Conservation (phyloP, 2,329 filamentous ascomycete species). For the Aspergillus neotritici region DNA sequence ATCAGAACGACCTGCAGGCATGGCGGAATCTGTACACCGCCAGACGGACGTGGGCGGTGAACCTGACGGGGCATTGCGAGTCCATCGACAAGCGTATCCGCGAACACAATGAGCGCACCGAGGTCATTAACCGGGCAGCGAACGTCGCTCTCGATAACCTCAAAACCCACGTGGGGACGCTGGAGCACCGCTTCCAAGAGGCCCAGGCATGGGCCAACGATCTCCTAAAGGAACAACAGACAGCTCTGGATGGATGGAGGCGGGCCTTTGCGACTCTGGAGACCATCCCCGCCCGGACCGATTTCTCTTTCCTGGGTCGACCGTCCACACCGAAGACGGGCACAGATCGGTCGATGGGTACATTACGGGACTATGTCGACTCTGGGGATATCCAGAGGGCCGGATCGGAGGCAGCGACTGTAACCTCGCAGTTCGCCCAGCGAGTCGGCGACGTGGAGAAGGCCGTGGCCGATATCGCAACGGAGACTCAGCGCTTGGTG, state of each 20-base stretch:
- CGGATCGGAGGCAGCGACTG: constrained; percentile 57
- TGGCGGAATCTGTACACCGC: constrained; percentile 84
- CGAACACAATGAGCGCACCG: constrained; percentile 44
- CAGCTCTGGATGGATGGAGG: constrained; percentile 42
- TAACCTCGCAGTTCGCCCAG: constrained; percentile 55
- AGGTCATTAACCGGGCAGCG: constrained; percentile 65
- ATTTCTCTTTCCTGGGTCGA: constrained; percentile 38
- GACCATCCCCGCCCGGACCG: constrained; percentile 39
- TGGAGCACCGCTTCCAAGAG: constrained; percentile 43
- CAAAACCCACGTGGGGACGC: constrained; percentile 42
- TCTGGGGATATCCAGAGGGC: constrained; percentile 66
- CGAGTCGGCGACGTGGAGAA: constrained; percentile 59
- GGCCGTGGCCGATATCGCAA: constrained; percentile 55
- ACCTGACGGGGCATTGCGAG: constrained; percentile 63
- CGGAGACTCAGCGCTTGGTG: constrained; percentile 43
- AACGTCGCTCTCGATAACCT: constrained; percentile 78
- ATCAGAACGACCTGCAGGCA: constrained; percentile 73
- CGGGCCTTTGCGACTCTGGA: constrained; percentile 33
- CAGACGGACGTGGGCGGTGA: constrained; percentile 72
- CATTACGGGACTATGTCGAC: constrained; percentile 71
- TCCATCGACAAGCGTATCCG: constrained; percentile 58
- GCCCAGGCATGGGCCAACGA: constrained; percentile 44
- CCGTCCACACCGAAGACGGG: constrained; percentile 38
- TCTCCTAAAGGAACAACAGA: constrained; percentile 40
- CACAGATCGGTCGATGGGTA: constrained; percentile 47